Evolutionary conservation across 2,329 filamentous ascomycete species (phyloP).

Genomic region (Lomentospora prolificans): DNA sequence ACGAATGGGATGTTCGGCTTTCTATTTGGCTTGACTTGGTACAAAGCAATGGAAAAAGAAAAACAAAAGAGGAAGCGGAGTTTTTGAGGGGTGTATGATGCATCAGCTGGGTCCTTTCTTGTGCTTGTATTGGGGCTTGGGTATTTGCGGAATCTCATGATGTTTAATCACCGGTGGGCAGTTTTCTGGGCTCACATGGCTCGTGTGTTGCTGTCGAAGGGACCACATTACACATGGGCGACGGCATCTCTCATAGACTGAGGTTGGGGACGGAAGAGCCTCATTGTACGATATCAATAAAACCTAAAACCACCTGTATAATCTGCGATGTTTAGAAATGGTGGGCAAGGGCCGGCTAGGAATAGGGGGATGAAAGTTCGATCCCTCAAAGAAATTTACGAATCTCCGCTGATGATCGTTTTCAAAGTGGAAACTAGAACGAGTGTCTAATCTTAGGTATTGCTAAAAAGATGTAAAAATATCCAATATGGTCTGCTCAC

Average conservation of each 20-base stretch:
- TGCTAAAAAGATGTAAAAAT: no score
- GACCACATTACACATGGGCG: not conserved
- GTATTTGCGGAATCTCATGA: not conserved
- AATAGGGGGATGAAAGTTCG: not conserved
- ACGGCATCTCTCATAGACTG: not conserved
- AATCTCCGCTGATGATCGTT: not conserved
- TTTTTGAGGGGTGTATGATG: not conserved
- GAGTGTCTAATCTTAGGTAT: not conserved
- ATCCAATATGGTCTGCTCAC: no score
- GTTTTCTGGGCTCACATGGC: not conserved
- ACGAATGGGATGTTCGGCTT: no score
- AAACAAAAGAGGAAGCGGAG: no score
- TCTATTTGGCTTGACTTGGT: no score
- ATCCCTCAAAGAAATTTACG: not conserved
- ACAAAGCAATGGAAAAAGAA: no score
- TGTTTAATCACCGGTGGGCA: not conserved
- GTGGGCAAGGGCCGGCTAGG: not conserved
- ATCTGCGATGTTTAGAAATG: not conserved
- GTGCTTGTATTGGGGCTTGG: not conserved
- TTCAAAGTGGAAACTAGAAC: not conserved
- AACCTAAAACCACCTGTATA: not conserved
- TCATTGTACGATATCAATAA: conserved; percentile 1
- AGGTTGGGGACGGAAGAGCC: not conserved
- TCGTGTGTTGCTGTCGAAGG: not conserved
- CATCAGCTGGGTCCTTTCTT: no score